phyloP scores from a whole-genome alignment of 1,284 basidiomycete species.

The Microbotryum lychnidis-dioicae region DNA sequence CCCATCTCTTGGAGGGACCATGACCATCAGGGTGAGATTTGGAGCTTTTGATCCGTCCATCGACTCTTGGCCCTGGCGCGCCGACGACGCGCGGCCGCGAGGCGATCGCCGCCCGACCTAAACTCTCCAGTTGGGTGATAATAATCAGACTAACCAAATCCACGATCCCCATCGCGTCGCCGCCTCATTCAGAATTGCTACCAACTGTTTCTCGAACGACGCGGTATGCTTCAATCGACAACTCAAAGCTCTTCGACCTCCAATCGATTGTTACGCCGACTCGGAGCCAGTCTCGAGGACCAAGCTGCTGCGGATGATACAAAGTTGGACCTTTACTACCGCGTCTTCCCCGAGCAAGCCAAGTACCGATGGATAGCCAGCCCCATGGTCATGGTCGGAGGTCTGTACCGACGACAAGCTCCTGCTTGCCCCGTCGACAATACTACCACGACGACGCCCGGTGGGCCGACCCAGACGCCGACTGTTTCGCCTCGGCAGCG shows the following conservation, averaged over 20 bases:
- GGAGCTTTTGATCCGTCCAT: not conserved
- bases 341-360: slow-evolving; percentile 21
- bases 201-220: not conserved
- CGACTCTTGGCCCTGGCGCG: too few species aligned
- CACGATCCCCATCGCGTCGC: not conserved
- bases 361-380: slow-evolving; percentile 1
- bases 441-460: not conserved
- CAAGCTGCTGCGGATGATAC: slow-evolving; percentile 9
- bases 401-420: not conserved
- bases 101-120: not conserved
- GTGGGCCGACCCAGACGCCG: not conserved
- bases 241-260: not conserved
- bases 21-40: too few species aligned
- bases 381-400: slow-evolving; percentile 10
- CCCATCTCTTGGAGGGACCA: not conserved
- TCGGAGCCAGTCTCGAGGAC: not conserved
- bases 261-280: not conserved
- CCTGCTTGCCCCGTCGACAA: not conserved
- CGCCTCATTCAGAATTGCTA: not conserved
- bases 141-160: not conserved
- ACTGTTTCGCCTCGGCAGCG: slow-evolving; percentile 16
- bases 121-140: not conserved
- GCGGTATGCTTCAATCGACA: slow-evolving; percentile 1
- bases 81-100: not conserved
- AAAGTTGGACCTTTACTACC: slow-evolving; percentile 22